phyloP scores from a whole-genome alignment of 2,329 filamentous ascomycete species.

The Hypoxylon sp. region DNA sequence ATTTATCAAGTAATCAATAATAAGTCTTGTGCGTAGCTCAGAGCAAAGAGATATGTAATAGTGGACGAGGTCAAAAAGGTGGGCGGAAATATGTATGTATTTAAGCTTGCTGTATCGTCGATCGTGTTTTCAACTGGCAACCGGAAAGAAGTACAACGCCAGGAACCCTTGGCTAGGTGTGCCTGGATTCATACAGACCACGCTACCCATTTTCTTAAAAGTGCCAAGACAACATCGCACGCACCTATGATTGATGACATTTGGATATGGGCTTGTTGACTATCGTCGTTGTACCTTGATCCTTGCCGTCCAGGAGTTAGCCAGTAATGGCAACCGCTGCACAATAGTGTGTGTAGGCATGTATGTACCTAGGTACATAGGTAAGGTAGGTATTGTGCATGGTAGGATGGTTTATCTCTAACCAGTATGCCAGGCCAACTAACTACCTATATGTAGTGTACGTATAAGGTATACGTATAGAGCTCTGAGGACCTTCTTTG shows the following conservation, averaged over 20 bases:
- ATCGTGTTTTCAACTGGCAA: conserved; percentile 42
- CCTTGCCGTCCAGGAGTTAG: conserved; percentile 44
- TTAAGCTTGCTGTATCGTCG: conserved; percentile 45
- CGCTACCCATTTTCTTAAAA: conserved; percentile 39
- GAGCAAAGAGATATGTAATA: conserved; percentile 8
- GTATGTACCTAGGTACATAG: conserved; percentile 2
- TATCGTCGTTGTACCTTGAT: conserved; percentile 46
- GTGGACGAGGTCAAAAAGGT: conserved; percentile 37
- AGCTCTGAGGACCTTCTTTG: background rate
- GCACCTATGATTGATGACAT: conserved; percentile 42
- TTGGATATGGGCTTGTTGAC: conserved; percentile 44
- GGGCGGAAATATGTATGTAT: conserved; percentile 45
- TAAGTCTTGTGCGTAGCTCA: conserved; percentile 18
- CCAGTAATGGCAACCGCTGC: conserved; percentile 27
- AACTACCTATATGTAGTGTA: background rate
- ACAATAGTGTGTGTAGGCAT: conserved; percentile 1
- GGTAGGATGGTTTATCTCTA: background rate
- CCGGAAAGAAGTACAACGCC: conserved; percentile 41
- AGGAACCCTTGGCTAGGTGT: conserved; percentile 46
- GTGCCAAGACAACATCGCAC: conserved; percentile 37
- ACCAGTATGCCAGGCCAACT: background rate
- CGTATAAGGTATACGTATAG: no score
- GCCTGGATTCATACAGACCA: conserved; percentile 46
- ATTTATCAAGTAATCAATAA: conserved; percentile 13
- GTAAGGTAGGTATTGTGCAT: background rate